Evolutionary conservation across 2,329 filamentous ascomycete species (phyloP).

Genomic region (Coniella lustricola): DNA sequence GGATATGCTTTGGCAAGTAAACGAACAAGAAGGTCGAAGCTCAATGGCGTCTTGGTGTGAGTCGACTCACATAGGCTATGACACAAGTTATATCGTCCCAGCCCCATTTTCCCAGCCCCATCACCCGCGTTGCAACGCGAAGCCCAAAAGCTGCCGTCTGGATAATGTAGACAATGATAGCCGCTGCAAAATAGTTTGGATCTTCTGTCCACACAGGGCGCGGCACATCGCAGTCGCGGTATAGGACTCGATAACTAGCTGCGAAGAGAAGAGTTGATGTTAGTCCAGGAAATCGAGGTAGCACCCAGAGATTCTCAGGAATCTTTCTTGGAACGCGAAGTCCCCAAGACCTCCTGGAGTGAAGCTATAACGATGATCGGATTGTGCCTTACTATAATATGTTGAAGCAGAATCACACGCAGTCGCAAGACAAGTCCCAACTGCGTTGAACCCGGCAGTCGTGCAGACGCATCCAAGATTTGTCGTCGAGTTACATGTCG

Average conservation of each 20-base stretch:
- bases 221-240: conserved; percentile 5
- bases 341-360: no score
- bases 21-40: no score
- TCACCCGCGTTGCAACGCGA: background rate
- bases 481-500: conserved; percentile 6
- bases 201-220: conserved; percentile 8
- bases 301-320: no score
- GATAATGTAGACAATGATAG: conserved; percentile 6
- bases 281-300: no score
- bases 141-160: conserved; percentile 6
- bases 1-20: background rate
- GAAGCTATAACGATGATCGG: no score
- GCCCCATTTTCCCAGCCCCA: conserved; percentile 4
- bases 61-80: conserved; percentile 5
- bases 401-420: background rate
- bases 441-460: background rate
- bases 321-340: no score
- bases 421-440: background rate
- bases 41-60: no score
- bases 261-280: background rate
- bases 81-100: conserved; percentile 5
- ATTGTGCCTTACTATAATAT: conserved; percentile 5
- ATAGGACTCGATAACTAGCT: conserved; percentile 5
- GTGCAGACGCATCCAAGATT: conserved; percentile 3
- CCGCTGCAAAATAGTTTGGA: conserved; percentile 3